These are phyloP conservation scores for Plasmodium reichenowi DNA, from an alignment of 169 alveolate species.

Conservation along the genomic window DNA sequence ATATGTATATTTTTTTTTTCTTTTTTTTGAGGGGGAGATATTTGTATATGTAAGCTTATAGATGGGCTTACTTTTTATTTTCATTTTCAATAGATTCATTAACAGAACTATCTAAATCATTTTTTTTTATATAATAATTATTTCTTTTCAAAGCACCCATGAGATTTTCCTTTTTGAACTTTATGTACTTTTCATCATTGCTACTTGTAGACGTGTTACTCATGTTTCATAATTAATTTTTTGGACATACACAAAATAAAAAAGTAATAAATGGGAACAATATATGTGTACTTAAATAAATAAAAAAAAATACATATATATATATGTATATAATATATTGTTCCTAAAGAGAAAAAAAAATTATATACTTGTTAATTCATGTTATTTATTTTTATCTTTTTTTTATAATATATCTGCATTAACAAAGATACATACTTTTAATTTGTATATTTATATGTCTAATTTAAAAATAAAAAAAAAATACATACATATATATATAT, in stretches of 20 bases:
- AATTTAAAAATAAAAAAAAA: no score
- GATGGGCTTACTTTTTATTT: conserved; percentile 24
- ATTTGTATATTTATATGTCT: no score
- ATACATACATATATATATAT: no score
- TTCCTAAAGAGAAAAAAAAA: not conserved
- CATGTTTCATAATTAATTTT: conserved; percentile 36
- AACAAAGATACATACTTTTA: no score
- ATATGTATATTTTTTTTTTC: no score
- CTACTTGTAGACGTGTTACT: conserved; percentile 7
- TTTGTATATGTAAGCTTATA: not conserved
- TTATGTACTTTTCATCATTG: conserved; percentile 10
- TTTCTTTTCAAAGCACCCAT: conserved; percentile 7
- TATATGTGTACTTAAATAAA: conserved; percentile 2
- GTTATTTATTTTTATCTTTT: no score
- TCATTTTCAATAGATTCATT: conserved; percentile 18
- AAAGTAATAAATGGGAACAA: not conserved
- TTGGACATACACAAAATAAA: not conserved
- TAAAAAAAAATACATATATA: not conserved
- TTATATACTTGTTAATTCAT: not conserved
- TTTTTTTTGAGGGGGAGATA: not conserved
- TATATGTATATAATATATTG: not conserved
- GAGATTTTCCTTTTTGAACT: conserved; percentile 7
- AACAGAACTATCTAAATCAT: conserved; percentile 1
- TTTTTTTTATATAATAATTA: not conserved
- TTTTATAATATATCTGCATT: no score